Evolutionary conservation across 805 yeast genomes (phyloP).

Genomic region (Yamadazyma scolyti): DNA sequence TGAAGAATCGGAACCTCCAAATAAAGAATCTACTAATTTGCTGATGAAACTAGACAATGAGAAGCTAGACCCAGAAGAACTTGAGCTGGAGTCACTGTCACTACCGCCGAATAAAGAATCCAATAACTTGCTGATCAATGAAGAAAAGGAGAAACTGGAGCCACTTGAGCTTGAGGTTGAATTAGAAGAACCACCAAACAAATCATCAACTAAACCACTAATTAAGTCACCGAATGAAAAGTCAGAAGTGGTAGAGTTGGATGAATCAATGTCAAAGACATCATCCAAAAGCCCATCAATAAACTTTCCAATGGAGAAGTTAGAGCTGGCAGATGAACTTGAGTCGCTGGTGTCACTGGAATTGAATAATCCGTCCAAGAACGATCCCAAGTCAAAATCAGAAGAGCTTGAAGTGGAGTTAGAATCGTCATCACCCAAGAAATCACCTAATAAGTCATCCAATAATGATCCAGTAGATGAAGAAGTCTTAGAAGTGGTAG

Average conservation of each 20-base stretch:
- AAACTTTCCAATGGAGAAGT: slow-evolving; percentile 11
- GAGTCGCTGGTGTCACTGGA: slow-evolving; percentile 4
- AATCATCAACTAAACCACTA: slow-evolving; percentile 10
- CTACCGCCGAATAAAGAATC: slow-evolving; percentile 7
- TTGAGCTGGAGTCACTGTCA: slow-evolving; percentile 4
- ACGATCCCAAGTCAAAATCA: slow-evolving; percentile 10
- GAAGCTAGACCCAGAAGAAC: slow-evolving; percentile 3
- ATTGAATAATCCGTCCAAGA: slow-evolving; percentile 14
- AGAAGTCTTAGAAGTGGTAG: slow-evolving; percentile 8
- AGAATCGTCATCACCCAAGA: slow-evolving; percentile 2
- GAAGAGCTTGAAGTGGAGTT: slow-evolving; percentile 3
- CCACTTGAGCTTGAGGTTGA: slow-evolving; percentile 2
- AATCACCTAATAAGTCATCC: slow-evolving; percentile 6
- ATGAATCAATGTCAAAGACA: slow-evolving; percentile 10
- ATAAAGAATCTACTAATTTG: background rate
- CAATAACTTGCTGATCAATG: slow-evolving; percentile 2
- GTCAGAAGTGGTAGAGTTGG: slow-evolving; percentile 7
- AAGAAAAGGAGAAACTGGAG: slow-evolving; percentile 5
- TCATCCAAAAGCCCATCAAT: slow-evolving; percentile 14
- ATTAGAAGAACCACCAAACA: slow-evolving; percentile 6
- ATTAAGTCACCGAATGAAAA: slow-evolving; percentile 11
- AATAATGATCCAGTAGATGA: slow-evolving; percentile 8
- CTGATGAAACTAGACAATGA: slow-evolving; percentile 1
- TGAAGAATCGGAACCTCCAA: slow-evolving; percentile 3
- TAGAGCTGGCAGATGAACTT: slow-evolving; percentile 4